These are phyloP conservation scores for Carex parvula DNA, from an alignment of 176 grass and related monocot genomes.

Conservation along the genomic window DNA sequence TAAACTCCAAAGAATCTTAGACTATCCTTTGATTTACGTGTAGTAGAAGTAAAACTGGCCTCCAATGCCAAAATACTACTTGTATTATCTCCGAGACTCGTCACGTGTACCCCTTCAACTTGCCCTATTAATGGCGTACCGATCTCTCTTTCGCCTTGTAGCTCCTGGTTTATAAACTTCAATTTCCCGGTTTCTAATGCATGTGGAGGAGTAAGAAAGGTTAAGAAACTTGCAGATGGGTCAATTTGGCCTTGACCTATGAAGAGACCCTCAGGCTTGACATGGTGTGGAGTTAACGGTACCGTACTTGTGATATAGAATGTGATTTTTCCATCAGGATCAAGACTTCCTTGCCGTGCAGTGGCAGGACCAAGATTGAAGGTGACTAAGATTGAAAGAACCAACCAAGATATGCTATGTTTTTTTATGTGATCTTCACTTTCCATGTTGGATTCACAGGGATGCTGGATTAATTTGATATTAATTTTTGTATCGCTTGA, in stretches of 20 bases:
- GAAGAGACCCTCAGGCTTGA: constrained; percentile 28
- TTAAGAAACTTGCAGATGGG: constrained; percentile 35
- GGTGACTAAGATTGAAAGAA: constrained; percentile 35
- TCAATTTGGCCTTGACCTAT: constrained; percentile 20
- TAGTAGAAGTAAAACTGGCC: constrained; percentile 34
- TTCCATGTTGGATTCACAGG: constrained; percentile 25
- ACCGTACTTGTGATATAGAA: constrained; percentile 38
- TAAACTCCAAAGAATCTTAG: constrained; percentile 66
- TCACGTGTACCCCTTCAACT: constrained; percentile 60
- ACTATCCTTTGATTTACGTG: constrained; percentile 30
- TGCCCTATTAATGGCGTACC: constrained; percentile 37
- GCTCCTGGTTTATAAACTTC: constrained; percentile 45
- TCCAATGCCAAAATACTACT: constrained; percentile 52
- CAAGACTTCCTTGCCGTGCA: constrained; percentile 22
- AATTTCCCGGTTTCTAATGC: constrained; percentile 30
- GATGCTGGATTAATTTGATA: constrained; percentile 5
- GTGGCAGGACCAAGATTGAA: constrained; percentile 4
- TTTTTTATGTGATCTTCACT: background rate
- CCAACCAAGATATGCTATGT: background rate
- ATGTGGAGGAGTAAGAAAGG: constrained; percentile 35
- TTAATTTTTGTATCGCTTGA: background rate
- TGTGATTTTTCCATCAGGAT: constrained; percentile 44
- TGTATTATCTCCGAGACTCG: constrained; percentile 31
- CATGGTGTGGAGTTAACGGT: background rate
- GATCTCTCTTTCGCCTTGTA: constrained; percentile 32